A percentile compares a stretch with the other conserved stretches of the same genome.
phyloP scores from a whole-genome alignment of 2,329 filamentous ascomycete species.

The Botryotinia convoluta region DNA sequence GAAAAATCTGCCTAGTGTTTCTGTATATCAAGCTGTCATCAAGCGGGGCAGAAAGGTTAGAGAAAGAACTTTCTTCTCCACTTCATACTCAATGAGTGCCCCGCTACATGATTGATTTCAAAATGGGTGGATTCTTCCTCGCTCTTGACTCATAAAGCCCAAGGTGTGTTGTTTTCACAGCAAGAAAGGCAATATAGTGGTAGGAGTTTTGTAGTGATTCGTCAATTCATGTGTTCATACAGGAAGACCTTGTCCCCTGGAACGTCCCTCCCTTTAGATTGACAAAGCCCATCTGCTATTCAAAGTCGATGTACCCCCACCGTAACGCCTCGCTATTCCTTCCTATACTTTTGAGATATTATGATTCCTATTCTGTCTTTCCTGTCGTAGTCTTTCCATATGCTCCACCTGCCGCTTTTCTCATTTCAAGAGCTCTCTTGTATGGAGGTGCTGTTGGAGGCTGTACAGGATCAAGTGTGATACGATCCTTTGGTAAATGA shows the following conservation, averaged over 20 bases:
- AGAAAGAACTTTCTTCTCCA: neutral
- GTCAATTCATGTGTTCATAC: neutral
- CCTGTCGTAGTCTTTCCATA: conserved; percentile 35
- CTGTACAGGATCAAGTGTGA: conserved; percentile 88
- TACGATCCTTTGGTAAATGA: conserved; percentile 77
- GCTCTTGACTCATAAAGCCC: neutral
- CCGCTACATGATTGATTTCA: neutral
- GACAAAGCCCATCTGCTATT: neutral
- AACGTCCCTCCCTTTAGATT: neutral
- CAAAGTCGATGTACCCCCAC: neutral
- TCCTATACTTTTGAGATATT: neutral
- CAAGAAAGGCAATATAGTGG: neutral
- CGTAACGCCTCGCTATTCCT: conserved; percentile 12
- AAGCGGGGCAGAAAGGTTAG: neutral
- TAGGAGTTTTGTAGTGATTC: neutral
- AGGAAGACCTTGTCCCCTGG: neutral
- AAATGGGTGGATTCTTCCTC: neutral
- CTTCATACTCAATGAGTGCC: neutral
- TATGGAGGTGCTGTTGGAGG: conserved; percentile 96
- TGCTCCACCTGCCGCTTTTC: conserved; percentile 71
- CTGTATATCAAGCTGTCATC: neutral
- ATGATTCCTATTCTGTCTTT: neutral
- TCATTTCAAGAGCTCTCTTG: conserved; percentile 82
- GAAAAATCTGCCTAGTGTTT: rapidly evolving
- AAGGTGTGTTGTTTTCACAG: neutral